Percentiles rank a stretch among this genome's conserved stretches.
Evolutionary conservation across 768 basidiomycete genomes (phyloP).

Genomic region (Hygrophoropsis aurantiaca): DNA sequence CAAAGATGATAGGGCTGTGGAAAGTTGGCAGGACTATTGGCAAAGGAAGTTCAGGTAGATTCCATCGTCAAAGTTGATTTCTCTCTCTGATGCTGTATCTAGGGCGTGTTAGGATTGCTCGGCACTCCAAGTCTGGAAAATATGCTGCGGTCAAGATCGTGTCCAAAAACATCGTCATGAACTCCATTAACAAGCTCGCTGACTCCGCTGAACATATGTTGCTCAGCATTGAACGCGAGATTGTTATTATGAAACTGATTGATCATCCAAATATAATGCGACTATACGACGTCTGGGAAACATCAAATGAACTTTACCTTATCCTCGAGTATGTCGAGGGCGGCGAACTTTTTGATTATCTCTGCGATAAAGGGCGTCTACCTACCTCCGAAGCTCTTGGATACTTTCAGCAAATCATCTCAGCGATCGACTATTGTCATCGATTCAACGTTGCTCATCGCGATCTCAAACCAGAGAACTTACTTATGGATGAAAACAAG

Average conservation of each 20-base stretch:
- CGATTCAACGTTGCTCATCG: conserved; percentile 93
- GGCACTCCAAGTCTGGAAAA: conserved; percentile 84
- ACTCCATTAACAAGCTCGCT: conserved; percentile 65
- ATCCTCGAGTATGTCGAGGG: conserved; percentile 94
- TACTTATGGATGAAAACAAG: conserved; percentile 77
- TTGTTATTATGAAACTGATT: conserved; percentile 96
- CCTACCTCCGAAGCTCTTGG: conserved; percentile 69
- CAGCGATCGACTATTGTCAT: conserved; percentile 89
- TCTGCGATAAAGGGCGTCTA: conserved; percentile 76
- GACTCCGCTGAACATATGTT: conserved; percentile 76
- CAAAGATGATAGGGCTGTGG: conserved; percentile 77
- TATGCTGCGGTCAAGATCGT: conserved; percentile 96
- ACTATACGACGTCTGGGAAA: conserved; percentile 97
- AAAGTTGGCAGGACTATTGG: conserved; percentile 85
- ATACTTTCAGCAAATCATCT: conserved; percentile 93
- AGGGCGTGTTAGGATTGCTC: conserved; percentile 91
- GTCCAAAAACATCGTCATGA: conserved; percentile 65
- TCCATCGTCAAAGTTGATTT: not conserved
- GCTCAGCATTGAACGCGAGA: conserved; percentile 87
- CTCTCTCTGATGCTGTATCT: not conserved
- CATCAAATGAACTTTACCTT: conserved; percentile 82
- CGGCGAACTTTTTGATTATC: conserved; percentile 92
- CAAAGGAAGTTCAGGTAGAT: conserved; percentile 72
- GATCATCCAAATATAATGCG: conserved; percentile 94
- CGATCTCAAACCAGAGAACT: conserved; percentile 93